phyloP scores from a whole-genome alignment of 345 rosid species.

The Camelina sativa region DNA sequence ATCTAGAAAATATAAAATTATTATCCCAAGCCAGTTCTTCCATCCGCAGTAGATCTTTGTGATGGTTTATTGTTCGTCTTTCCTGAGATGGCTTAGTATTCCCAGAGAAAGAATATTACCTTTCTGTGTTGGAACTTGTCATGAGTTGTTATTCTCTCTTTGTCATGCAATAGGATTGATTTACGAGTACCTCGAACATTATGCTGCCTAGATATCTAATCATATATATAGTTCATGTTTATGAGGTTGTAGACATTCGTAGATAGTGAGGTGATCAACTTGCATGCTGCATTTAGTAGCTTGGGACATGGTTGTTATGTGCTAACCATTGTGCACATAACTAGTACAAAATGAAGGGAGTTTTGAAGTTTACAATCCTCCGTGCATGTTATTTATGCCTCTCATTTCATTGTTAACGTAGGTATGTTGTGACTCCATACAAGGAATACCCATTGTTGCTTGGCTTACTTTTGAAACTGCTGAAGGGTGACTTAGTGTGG shows the following conservation, averaged over 20 bases:
- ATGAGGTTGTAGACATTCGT: slow-evolving; percentile 22
- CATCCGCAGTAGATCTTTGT: slow-evolving; percentile 15
- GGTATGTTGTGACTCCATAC: slow-evolving; percentile 96
- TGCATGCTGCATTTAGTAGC: slow-evolving; percentile 30
- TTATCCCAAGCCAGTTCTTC: slow-evolving; percentile 17
- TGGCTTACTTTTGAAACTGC: slow-evolving; percentile 91
- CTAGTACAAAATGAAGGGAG: slow-evolving; percentile 21
- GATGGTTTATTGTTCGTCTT: slow-evolving; percentile 23
- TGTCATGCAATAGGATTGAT: slow-evolving; percentile 6
- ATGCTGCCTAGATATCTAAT: slow-evolving; percentile 30
- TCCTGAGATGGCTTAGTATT: slow-evolving; percentile 18
- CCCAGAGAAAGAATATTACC: slow-evolving; percentile 13
- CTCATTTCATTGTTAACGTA: slow-evolving; percentile 40
- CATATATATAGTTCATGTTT: slow-evolving; percentile 22
- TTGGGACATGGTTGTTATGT: slow-evolving; percentile 22
- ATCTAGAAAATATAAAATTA: slow-evolving; percentile 6
- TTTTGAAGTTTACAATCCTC: slow-evolving; percentile 19
- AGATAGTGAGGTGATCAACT: slow-evolving; percentile 32
- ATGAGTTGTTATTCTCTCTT: slow-evolving; percentile 12
- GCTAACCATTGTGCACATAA: slow-evolving; percentile 26
- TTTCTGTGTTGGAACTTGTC: slow-evolving; percentile 25
- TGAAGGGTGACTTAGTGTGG: slow-evolving; percentile 96
- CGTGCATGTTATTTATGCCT: slow-evolving; percentile 27
- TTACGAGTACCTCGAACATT: slow-evolving; percentile 17
- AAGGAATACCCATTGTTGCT: slow-evolving; percentile 90